Base-by-base conservation (phyloP, 495 filamentous ascomycete species). In the Podospora tetraspora region DNA sequence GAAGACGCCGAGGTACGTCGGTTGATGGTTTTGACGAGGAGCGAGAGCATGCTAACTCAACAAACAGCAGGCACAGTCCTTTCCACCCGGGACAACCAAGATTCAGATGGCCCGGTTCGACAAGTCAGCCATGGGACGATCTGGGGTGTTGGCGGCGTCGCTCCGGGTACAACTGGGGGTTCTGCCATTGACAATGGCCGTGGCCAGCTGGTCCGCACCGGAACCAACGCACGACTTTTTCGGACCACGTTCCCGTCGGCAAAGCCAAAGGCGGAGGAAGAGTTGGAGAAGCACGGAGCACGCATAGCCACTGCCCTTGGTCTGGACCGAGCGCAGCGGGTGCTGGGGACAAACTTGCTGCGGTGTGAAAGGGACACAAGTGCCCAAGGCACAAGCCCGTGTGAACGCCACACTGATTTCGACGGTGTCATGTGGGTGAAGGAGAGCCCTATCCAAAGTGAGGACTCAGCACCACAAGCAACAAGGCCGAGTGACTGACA, bases 301-400 rank as follows among this genome's bases (percentile, higher is more conserved):
- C 87, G 95, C 21, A 73, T 98, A 52, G 95, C 96, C 10, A 78
- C 90, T 43, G 95, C 95, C 5, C 83, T 97, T 21, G 89, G 91
- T n/a, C 83, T 98, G 67, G 91, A 98, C 73, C 87, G 85, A 63
- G 79, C 84, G 32, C 79, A 79, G 64, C 84, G 86, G 71, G 80
- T 91, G 9, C 81, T 94, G 58, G 81, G 80, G 64, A 66, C 85
- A 72, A 73, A 70, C 30, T 22, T 66, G 9, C 2, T 67, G 21
- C 19, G 21, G 0, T 29, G 59, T 27, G 66, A 23, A 70, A 29
- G 80, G 73, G 66, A 74, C 71, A 21, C 30, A 16, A 16, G 63
- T 21, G 57, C 43, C 64, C 62, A 66, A 16, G 24, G 24, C 59
- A 3, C n/a, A 32, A 32, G 56, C 3, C 57, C 43, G 5, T 57